phyloP scores from a whole-genome alignment of 306 rosid genomes.

The Lotus japonicus region DNA sequence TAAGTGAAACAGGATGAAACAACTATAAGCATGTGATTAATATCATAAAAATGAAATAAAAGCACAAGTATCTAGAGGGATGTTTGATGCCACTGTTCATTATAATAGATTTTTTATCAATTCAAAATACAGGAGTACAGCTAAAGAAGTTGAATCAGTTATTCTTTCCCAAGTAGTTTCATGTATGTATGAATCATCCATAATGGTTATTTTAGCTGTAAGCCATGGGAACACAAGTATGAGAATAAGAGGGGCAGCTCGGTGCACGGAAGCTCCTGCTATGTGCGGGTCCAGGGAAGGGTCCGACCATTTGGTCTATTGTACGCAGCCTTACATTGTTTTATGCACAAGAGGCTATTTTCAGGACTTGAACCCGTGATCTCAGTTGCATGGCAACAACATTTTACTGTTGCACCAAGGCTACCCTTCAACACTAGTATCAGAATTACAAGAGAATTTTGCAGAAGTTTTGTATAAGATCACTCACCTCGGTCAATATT shows the following conservation, averaged over 20 bases:
- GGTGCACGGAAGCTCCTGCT: no score
- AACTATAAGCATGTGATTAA: not conserved
- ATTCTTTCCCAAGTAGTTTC: constrained; percentile 5
- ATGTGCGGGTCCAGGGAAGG: no score
- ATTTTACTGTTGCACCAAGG: no score
- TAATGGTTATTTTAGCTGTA: constrained; percentile 3
- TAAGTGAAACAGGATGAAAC: not conserved
- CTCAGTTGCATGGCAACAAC: no score
- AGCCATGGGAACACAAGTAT: not conserved
- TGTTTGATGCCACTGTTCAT: not conserved
- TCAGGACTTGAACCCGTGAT: no score
- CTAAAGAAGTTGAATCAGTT: not conserved
- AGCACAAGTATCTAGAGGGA: not conserved
- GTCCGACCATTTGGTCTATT: no score
- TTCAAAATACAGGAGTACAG: not conserved
- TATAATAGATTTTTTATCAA: not conserved
- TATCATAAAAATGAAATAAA: not conserved
- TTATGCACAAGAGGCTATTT: no score
- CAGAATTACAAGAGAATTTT: constrained; percentile 14
- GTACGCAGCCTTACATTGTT: no score
- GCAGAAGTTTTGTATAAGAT: constrained; percentile 1
- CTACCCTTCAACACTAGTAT: not conserved
- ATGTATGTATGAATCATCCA: not conserved
- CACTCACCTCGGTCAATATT: constrained; percentile 16
- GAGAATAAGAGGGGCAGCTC: no score